Evolutionary conservation across 441 rosid genomes (phyloP), one percentile per base, ranked within the genome.

Genomic region (Corymbia citriodora): DNA sequence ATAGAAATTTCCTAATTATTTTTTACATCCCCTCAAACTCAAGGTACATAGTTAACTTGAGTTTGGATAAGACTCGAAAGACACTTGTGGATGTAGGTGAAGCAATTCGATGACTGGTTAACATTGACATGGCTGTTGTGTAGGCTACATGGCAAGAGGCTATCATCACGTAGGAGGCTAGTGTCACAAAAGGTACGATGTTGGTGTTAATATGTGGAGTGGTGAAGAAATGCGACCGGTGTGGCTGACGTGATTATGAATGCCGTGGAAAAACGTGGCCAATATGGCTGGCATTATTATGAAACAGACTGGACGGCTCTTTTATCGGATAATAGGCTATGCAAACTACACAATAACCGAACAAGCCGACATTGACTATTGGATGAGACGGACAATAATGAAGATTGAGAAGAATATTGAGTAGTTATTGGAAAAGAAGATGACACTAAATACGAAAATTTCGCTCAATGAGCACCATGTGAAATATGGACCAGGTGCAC

Each of bases 361-460:
- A 65, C 5, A 29, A 9, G 72, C 31, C 33, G 18, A 29, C 36
- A n/a, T n/a, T 65, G 9, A 36, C 72, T 65, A n/a, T 65, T 10
- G 17, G 72, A n/a, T 36, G 36, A 65, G 36, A 65, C 10, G 2
- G 2, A 65, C 31, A 65, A 31, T 65, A 10, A 29, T 65, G 72
- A 65, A 14, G 72, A 65, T 90, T 90, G 87, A 48, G 53, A 82
- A 31, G 40, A 10, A 88, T 93, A 92, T 68, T 92, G n/a, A 94
- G 16, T 94, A 91, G 21, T 83, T 81, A 88, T 94, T 88, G 17
- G 92, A 87, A 27, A 94, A 93, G 89, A 94, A 95, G 57, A 95
- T 94, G 92, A 94, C 94, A 55, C 94, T 96, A 40, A 95, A 95
- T 65, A 96, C 94, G 8, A n/a, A n/a, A 14, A 7, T n/a, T 65